phyloP scores from a whole-genome alignment of 2,329 filamentous ascomycete genomes.

The Aspergillus sp. region DNA sequence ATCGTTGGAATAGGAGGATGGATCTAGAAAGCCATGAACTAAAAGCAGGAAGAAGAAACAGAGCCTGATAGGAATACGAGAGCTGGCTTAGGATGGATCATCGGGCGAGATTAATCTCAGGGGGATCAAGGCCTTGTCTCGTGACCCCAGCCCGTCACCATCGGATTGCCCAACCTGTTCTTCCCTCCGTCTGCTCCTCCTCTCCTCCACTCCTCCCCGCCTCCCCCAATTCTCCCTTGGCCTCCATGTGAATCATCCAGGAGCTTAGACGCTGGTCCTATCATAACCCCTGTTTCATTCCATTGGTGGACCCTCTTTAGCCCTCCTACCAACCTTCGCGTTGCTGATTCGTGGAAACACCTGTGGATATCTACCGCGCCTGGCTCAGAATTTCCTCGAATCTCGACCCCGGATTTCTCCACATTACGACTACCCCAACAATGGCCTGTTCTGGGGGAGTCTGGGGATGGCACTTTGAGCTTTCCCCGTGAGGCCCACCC shows the following conservation, averaged over 20 bases:
- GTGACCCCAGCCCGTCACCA: neutral
- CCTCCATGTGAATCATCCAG: conserved; percentile 2
- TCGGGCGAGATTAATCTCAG: neutral
- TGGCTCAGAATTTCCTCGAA: conserved; percentile 35
- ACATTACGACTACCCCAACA: conserved; percentile 10
- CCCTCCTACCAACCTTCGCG: conserved; percentile 9
- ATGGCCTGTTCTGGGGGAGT: conserved; percentile 4
- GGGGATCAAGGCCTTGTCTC: neutral
- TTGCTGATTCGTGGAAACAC: conserved; percentile 35
- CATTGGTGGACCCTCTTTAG: conserved; percentile 35
- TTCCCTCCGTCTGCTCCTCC: neutral
- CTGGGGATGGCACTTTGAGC: conserved; percentile 9
- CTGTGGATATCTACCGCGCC: conserved; percentile 11
- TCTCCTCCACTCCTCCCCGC: neutral
- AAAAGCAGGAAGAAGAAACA: neutral
- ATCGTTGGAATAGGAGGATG: neutral
- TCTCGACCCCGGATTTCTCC: conserved; percentile 30
- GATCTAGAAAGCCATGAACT: neutral
- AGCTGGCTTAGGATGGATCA: neutral
- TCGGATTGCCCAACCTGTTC: neutral
- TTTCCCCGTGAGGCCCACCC: conserved; percentile 14
- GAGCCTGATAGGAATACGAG: neutral
- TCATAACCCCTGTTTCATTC: conserved; percentile 12
- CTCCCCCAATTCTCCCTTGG: neutral
- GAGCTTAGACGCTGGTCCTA: neutral